Base-by-base conservation (phyloP, 169 alveolate species). In the Eimeria tenella region DNA sequence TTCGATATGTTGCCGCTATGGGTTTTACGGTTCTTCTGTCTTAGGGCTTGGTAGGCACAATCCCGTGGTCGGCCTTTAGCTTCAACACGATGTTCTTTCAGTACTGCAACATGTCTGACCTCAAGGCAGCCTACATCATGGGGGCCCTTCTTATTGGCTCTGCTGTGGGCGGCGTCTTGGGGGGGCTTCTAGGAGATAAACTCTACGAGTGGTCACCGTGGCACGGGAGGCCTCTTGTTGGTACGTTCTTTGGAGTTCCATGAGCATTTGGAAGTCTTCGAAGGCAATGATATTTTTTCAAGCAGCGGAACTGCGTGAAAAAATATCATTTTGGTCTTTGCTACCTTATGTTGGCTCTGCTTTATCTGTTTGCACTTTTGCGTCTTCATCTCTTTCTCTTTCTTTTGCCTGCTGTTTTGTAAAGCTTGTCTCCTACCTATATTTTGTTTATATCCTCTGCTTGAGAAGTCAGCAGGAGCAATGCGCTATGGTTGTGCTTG, bases 41-140 rank as follows among this genome's bases (percentile, higher is more conserved):
- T 65, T 97, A 97, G 96, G 98, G 98, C 8, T 91, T 97, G 93
- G 94, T 97, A 21, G 98, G 98, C n/a, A 97, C 98, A 25, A 97
- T 97, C 42, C 99, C 99, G 21, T 98, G 98, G 98, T 86, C 97
- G 75, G 98, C 99, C 50, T 95, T 98, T 81, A 95, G 98, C 68
- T 98, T 97, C 95, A 97, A 97, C 94, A 97, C 98, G 15, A 96
- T 98, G 98, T 97, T 95, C 95, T 94, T 98, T 79, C 99, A 98
- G 94, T 98, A 98, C 94, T 95, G 98, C 89, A 98, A 98, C 52
- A 95, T 98, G 90, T 75, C 97, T 53, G 98, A 98, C 93, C 88
- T 96, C 73, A 95, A 95, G 93, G 98, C 99, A 13, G 99, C 98
- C 25, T 42, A 96, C 58, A 95, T 97, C 74, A 95, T 97, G 49